These are phyloP conservation scores for Oropetium thomaeum DNA, from an alignment of 176 grass and related monocot genomes.

Conservation along the genomic window DNA sequence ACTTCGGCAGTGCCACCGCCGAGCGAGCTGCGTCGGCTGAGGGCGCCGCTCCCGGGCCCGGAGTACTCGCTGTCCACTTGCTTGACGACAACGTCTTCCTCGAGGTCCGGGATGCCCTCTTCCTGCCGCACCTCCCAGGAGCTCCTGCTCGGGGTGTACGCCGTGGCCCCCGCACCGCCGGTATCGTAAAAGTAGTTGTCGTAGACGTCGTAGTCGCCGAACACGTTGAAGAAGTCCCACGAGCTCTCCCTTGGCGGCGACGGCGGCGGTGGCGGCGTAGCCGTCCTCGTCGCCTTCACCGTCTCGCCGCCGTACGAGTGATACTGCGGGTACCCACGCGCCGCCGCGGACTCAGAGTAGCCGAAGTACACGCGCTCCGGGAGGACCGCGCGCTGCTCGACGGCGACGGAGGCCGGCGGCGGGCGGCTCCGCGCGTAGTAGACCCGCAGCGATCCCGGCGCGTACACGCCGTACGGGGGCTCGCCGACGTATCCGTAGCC, in stretches of 20 bases:
- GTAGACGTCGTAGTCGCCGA: conserved; percentile 54
- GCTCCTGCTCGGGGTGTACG: conserved; percentile 69
- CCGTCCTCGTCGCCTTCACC: background rate
- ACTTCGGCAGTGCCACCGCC: conserved; percentile 12
- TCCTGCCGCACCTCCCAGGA: conserved; percentile 75
- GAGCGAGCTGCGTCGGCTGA: conserved; percentile 37
- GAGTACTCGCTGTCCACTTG: conserved; percentile 50
- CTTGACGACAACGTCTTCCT: conserved; percentile 63
- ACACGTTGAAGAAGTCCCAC: conserved; percentile 93
- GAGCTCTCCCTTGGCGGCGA: conserved; percentile 67
- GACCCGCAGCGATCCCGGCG: conserved; percentile 38
- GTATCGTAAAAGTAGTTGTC: conserved; percentile 47
- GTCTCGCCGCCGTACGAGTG: conserved; percentile 27
- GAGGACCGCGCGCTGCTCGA: conserved; percentile 39
- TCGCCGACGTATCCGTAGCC: conserved; percentile 33
- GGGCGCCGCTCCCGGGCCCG: background rate
- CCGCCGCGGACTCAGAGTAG: conserved; percentile 30
- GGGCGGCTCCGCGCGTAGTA: conserved; percentile 76
- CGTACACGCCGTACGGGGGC: conserved; percentile 35
- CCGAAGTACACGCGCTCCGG: conserved; percentile 54
- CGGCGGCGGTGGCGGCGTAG: conserved; percentile 44
- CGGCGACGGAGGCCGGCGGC: conserved; percentile 52
- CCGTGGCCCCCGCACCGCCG: background rate
- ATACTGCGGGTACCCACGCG: conserved; percentile 27
- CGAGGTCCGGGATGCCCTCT: conserved; percentile 92